Evolutionary conservation across 768 basidiomycete species (phyloP), one percentile per base, ranked within the genome.

Genomic region (Lactifluus hygrophoroides): DNA sequence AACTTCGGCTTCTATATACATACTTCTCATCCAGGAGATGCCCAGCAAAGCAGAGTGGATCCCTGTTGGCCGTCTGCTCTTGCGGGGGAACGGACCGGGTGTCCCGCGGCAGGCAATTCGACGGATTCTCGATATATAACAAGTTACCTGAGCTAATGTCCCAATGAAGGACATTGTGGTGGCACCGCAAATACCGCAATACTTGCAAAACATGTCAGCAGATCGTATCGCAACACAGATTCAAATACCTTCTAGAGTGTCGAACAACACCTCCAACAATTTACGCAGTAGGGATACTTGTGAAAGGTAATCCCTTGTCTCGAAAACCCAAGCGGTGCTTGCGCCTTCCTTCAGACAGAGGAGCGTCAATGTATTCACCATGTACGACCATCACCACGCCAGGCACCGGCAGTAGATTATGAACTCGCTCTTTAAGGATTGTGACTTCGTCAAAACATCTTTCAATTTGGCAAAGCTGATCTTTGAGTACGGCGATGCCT

Each of bases 191-290:
- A 53, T 13, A 54, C 44, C 53, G 53, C 43, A 54, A 46, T 35
- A 54, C 53, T 54, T 45, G 44, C 53, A 54, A n/a, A 54, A 45
- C 21, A 37, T 46, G 53, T 54, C 9, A 54, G 53, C 44, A 54
- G 21, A 35, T 54, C 32, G 40, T n/a, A 37, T 54, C 21, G 32
- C 53, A 54, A 54, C 28, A 32, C 19, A 43, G n/a, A 52, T 52
- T 21, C 51, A 40, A n/a, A 51, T 51, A 51, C 51, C 51, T 51
- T 51, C 51, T 8, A 51, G 51, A 51, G 40, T 8, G 25, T 51
- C 51, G 25, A 51, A 51, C 38, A 53, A 53, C 19, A 6, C 34
- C 52, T 53, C 52, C 52, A 53, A 53, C 42, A 53, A 1, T 21
- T 21, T 32, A 17, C 13, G 11, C 14, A n/a, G 10, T 53, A n/a